Conservation (phyloP, 2,329 filamentous ascomycete genomes). For the Leptographium flavum region DNA sequence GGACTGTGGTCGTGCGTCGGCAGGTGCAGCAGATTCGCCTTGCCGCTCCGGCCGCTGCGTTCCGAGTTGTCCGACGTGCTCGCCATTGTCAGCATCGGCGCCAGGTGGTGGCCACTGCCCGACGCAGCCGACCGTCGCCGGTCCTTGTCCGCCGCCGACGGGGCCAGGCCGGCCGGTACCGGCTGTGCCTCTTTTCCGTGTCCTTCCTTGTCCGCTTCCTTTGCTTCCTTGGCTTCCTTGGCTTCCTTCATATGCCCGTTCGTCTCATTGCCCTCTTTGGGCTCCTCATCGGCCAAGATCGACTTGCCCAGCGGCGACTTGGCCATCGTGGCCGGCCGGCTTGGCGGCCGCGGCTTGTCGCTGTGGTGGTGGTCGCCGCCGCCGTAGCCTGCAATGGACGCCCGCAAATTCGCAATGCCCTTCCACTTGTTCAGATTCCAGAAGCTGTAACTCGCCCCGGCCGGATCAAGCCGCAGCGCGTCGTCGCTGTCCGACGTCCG, state of each 20-base stretch:
- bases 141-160: too few relatives aligned
- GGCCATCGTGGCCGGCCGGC: background rate
- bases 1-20: background rate
- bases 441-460: conserved; percentile 31
- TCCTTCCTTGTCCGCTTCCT: too few relatives aligned
- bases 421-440: conserved; percentile 45
- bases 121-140: background rate
- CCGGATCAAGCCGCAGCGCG: conserved; percentile 20
- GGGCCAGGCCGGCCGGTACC: too few relatives aligned
- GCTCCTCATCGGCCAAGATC: background rate
- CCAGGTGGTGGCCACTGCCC: background rate
- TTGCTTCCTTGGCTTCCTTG: background rate
- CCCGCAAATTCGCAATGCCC: conserved; percentile 22
- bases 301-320: conserved; percentile 9
- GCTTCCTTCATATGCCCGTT: too few relatives aligned
- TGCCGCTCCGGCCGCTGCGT: too few relatives aligned
- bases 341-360: background rate
- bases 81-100: background rate
- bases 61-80: background rate
- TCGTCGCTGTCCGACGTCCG: conserved; percentile 26
- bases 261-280: too few relatives aligned
- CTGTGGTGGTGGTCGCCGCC: background rate
- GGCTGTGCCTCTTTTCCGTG: too few relatives aligned
- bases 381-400: conserved; percentile 1
- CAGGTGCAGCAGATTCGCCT: background rate